Conservation (phyloP, 2,329 filamentous ascomycete species). For the Colletotrichum musae region DNA sequence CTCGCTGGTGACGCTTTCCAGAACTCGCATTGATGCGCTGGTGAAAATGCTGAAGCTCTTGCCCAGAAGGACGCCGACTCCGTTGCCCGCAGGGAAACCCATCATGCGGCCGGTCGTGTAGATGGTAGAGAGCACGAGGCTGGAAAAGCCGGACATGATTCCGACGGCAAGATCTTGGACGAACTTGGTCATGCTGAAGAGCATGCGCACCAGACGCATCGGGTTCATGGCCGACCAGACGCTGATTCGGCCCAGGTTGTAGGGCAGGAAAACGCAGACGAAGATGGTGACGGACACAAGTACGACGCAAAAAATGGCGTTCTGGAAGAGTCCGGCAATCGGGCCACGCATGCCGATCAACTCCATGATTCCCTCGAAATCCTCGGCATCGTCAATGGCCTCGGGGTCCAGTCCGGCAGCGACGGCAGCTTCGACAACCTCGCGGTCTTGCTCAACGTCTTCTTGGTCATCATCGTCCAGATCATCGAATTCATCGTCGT, state of each 20-base stretch:
- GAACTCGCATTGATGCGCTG: conserved; percentile 62
- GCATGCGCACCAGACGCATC: conserved; percentile 78
- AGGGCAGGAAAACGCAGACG: conserved; percentile 89
- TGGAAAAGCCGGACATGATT: conserved; percentile 58
- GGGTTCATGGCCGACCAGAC: conserved; percentile 87
- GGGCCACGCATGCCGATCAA: conserved; percentile 97
- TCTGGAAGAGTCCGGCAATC: conserved; percentile 90
- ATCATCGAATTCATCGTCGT: conserved; percentile 50
- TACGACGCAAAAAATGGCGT: conserved; percentile 93
- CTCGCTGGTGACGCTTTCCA: conserved; percentile 65
- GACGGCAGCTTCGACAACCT: conserved; percentile 75
- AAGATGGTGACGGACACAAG: conserved; percentile 90
- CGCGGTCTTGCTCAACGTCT: conserved; percentile 63
- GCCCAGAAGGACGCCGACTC: conserved; percentile 37
- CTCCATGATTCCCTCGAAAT: conserved; percentile 96
- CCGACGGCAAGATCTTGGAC: conserved; percentile 83
- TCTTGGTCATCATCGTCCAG: conserved; percentile 48
- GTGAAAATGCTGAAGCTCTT: conserved; percentile 59
- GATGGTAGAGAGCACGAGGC: conserved; percentile 28
- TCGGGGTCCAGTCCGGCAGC: conserved; percentile 80
- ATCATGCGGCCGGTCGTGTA: conserved; percentile 41
- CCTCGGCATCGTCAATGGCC: conserved; percentile 88
- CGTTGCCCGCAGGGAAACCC: conserved; percentile 35
- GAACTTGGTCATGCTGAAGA: conserved; percentile 83
- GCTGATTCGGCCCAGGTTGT: conserved; percentile 89